phyloP scores from a whole-genome alignment of 192 early-diverging fungal species.

The Coemansia sp. region DNA sequence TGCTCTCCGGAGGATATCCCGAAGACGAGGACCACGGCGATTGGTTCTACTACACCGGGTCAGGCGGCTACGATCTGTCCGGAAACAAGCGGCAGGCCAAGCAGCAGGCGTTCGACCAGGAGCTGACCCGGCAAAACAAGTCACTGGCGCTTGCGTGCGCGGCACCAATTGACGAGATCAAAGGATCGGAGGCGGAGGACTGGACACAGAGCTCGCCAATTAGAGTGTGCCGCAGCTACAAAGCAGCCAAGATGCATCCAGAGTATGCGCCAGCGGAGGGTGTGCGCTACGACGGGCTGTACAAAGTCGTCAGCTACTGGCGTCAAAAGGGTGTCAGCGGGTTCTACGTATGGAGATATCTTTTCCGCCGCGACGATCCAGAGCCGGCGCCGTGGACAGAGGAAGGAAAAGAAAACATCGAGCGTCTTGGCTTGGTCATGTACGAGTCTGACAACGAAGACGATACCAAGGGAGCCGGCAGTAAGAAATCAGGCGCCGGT shows the following conservation, averaged over 20 bases:
- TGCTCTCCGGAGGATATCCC: conserved; percentile 63
- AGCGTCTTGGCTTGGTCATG: conserved; percentile 50
- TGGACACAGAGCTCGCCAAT: conserved; percentile 60
- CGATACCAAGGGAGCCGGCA: background rate
- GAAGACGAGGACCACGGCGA: conserved; percentile 68
- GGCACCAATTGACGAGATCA: conserved; percentile 39
- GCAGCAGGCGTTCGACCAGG: conserved; percentile 59
- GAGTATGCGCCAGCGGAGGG: conserved; percentile 58
- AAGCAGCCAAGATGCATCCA: conserved; percentile 52
- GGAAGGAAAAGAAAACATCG: conserved; percentile 54
- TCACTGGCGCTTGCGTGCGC: conserved; percentile 62
- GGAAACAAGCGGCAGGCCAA: conserved; percentile 59
- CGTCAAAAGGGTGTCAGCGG: conserved; percentile 51
- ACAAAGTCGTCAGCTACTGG: conserved; percentile 69
- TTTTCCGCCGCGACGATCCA: conserved; percentile 63
- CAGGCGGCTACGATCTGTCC: conserved; percentile 61
- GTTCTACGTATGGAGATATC: conserved; percentile 62
- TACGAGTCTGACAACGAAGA: conserved; percentile 19
- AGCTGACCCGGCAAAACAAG: conserved; percentile 59
- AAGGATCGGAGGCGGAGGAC: conserved; percentile 50
- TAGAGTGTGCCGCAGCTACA: conserved; percentile 59
- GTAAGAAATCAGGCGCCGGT: background rate
- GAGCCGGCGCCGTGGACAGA: conserved; percentile 66
- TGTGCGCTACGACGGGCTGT: conserved; percentile 67
- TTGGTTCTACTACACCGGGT: conserved; percentile 69